Percentiles rank a stretch among this genome's conserved stretches.
These are phyloP conservation scores for Isochrysis galbana DNA, from an alignment of 78 protist species.

Conservation along the genomic window DNA sequence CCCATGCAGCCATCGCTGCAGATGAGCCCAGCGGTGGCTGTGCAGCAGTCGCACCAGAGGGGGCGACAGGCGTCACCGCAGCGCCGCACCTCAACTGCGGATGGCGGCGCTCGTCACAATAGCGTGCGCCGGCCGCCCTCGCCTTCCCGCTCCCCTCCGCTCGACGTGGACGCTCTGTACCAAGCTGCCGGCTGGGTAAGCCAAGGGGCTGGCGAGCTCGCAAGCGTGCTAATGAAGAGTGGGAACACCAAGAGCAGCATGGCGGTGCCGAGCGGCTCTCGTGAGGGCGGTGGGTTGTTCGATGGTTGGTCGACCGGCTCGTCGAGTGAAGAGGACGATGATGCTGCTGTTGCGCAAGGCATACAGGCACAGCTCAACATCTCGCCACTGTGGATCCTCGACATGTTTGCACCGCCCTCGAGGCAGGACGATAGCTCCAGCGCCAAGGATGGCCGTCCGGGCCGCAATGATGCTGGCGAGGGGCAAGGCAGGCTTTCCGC, in stretches of 20 bases:
- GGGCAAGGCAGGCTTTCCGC: neutral
- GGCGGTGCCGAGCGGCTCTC: neutral
- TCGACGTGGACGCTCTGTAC: neutral
- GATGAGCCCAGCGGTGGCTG: neutral
- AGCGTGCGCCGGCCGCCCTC: slow-evolving; percentile 5
- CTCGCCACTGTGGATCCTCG: neutral
- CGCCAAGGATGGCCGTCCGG: neutral
- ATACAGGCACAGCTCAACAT: neutral
- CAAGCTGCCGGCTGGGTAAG: neutral
- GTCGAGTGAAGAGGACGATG: neutral
- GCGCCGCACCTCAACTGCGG: neutral
- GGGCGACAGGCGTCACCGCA: neutral
- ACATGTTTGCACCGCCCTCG: neutral
- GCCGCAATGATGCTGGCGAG: neutral
- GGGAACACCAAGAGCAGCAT: neutral
- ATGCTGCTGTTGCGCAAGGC: neutral
- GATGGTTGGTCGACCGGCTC: neutral
- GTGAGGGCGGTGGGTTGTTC: neutral
- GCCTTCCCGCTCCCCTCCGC: slow-evolving; percentile 9
- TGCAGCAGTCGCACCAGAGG: neutral
- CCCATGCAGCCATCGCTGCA: neutral
- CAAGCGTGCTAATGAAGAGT: neutral
- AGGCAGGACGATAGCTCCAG: neutral
- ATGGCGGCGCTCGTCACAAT: neutral
- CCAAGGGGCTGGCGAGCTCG: neutral